These are phyloP conservation scores for Heliamphora pulchella DNA, from an alignment of 179 eudicot genomes.

Conservation along the genomic window DNA sequence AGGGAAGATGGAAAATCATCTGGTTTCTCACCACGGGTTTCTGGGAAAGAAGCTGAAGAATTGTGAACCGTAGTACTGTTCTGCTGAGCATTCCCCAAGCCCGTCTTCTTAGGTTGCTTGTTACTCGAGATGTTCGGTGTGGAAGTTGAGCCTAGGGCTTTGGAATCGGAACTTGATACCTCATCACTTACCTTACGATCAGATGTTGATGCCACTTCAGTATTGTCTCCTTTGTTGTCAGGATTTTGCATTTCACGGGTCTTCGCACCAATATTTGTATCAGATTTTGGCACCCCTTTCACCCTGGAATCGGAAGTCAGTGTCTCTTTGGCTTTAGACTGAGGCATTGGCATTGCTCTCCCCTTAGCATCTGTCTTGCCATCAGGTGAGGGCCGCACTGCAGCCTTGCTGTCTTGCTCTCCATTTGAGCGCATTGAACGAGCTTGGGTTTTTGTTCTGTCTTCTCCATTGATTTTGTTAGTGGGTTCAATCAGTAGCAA, in stretches of 20 bases:
- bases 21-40: constrained; percentile 18
- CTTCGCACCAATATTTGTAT: constrained; percentile 18
- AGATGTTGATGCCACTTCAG: constrained; percentile 14
- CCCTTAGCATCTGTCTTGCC: constrained; percentile 32
- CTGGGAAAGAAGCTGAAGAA: neutral
- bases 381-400: constrained; percentile 27
- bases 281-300: constrained; percentile 7
- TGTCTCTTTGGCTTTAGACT: constrained; percentile 23
- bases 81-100: constrained; percentile 17
- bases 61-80: neutral
- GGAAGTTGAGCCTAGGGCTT: neutral
- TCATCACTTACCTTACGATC: constrained; percentile 19
- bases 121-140: neutral
- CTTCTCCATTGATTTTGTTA: constrained; percentile 74
- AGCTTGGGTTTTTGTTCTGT: constrained; percentile 54
- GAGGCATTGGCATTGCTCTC: constrained; percentile 20
- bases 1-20: constrained; percentile 12
- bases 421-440: constrained; percentile 34
- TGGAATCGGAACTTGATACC: constrained; percentile 13
- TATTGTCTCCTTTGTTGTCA: constrained; percentile 16
- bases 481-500: constrained; percentile 67
- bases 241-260: constrained; percentile 24
- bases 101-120: constrained; percentile 19
- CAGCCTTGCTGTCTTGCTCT: constrained; percentile 38
- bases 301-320: neutral